Base-by-base conservation (phyloP, 805 yeast genomes). In the Phaffomyces thermotolerans region DNA sequence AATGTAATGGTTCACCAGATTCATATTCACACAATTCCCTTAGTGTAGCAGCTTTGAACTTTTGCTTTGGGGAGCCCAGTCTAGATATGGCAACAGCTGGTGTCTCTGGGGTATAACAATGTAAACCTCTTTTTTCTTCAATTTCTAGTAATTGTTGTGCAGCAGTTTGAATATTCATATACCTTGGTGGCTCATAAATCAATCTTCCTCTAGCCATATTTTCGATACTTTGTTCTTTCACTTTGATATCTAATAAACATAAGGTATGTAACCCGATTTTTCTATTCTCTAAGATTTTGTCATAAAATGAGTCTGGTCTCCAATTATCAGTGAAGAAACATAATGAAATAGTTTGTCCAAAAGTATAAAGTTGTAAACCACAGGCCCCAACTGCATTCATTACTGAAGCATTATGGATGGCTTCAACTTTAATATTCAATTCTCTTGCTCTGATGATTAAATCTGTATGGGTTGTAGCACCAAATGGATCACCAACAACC, bases 351-450 rank as follows among this genome's bases (percentile, higher is more conserved):
- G 98, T 89, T 67, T 93, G 98, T 9, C 99, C 99, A 65, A 90
- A 91, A 55, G 84, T 89, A 65, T 91, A 91, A 46, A 91, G 71
- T 64, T 91, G 99, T 52, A 93, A 73, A 20, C 99, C 99, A 68
- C 97, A 89, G 1, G 97, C 95, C 17, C 99, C 99, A 23, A 91
- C 95, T 0, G 98, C 99, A 60, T 91, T 91, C 96, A 93, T 89
- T 12, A 91, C 93, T 15, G 96, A 85, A 1, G 99, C 99, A 63
- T 91, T 91, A 67, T 91, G 99, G 47, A 91, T 78, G 34, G 84
- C 75, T 59, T 86, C 95, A 36, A 85, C 86, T 40, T 74, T 68
- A 58, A 93, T 87, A 3, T 78, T 78, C 47, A 81, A 71, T 63
- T 85, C 96, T 53, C 95, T 77, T 36, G 99, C 98, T 58, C 99